Evolutionary conservation across 345 rosid species (phyloP), one percentile per base, ranked within the genome.

Genomic region (Populus pruinosa): DNA sequence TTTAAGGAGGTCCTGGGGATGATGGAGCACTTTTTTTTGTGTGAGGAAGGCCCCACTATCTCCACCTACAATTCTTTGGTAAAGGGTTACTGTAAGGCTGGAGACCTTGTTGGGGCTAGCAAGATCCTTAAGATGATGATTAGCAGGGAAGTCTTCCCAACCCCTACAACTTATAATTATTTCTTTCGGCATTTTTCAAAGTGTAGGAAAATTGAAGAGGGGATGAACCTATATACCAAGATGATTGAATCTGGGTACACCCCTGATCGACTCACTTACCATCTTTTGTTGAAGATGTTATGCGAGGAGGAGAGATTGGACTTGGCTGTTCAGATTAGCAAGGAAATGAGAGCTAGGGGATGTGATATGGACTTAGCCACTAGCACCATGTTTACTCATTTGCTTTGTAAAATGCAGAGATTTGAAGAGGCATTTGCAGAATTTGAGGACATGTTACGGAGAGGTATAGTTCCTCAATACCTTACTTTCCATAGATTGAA

Each of bases 41-140:
- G 92, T 62, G 94, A 87, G 71, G 83, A 89, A 1, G 94, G 92
- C 67, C 99, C 98, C 44, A 87, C 87, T 0, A 77, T 92, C 61
- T 85, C 90, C 71, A 93, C 93, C 29, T 93, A 91, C 80, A 93
- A 91, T 85, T 96, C 97, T 14, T 86, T 91, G 44, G 92, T 93
- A 27, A 90, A 92, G 85, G 91, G 92, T 63, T 88, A 84, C 73
- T 93, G 94, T 78, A 91, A 92, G 86, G 92, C 91, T 3, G 89
- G 86, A 73, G 89, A 96, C 86, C 86, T 91, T 64, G 80, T 49
- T 18, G 90, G 93, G 50, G 94, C 96, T 17, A 90, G 92, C 81
- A 91, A 86, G 72, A 82, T 90, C 33, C 91, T 96, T 47, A 92
- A 85, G 86, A 87, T 79, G 90, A 96, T 92, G 98, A 91, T 90